Evolutionary conservation across 352 stramenopile species (phyloP), one percentile per base, ranked within the genome.

Genomic region (Phytophthora aleatoria): DNA sequence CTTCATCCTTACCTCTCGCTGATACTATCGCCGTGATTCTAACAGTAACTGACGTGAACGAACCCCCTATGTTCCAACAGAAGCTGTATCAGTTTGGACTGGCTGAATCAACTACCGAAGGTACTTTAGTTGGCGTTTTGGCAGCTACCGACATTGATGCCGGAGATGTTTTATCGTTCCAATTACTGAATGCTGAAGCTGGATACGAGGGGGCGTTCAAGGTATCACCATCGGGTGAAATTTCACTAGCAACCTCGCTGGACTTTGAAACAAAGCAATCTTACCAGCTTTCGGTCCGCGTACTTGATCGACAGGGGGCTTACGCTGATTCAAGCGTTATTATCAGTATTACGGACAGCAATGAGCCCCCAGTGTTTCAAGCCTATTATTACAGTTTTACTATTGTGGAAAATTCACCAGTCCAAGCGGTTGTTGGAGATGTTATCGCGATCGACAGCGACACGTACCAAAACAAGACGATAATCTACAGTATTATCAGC

Each of bases 381-480:
- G 7, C 42, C 0, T 44, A 24, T 20, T 44, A 44, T 7, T 89
- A 85, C 47, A 61, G 11, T 0, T 83, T 86, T 53, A 30, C 7
- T 0, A 47, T 84, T 12, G 15, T 31, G 9, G 80, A 89, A 62
- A 86, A 85, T 60, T n/a, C 49, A 15, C 36, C 64, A n/a, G 63
- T 45, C 3, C 68, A 76, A 36, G 67, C 76, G 0, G 28, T 64
- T 16, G 53, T 85, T 4, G 77, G 77, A 9, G 54, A 61, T 4
- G 42, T 85, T 11, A 41, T 44, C 1, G 80, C 80, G 0, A 60
- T 80, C 13, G 74, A 85, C 38, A 61, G 43, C 1, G 80, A 89
- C 51, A 67, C 51, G 7, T 80, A 72, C 36, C 75, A 86, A 60
- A 86, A 87, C 68, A 74, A 71, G n/a, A 78, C 75, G 4, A 61